phyloP scores from a whole-genome alignment of 73 alveolate genomes.

The Tetrahymena elliotti region DNA sequence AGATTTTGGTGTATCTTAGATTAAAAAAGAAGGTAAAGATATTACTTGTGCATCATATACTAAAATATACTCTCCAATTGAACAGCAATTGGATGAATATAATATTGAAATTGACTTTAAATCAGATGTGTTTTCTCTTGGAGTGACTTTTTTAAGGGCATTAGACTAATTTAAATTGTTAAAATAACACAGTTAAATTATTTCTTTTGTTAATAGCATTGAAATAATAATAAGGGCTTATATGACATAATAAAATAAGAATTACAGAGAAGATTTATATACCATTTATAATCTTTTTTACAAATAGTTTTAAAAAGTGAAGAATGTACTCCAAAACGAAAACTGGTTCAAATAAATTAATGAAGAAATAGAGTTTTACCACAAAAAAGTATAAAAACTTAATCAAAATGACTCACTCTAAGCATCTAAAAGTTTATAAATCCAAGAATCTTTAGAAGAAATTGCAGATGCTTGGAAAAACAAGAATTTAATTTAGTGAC shows the following conservation, averaged over 20 bases:
- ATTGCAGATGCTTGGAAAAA: not conserved
- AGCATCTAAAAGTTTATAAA: too few relatives aligned
- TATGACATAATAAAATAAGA: not conserved
- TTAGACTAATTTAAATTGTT: too few relatives aligned
- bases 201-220: not conserved
- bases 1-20: not conserved
- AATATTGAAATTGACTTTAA: not conserved
- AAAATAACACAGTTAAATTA: not conserved
- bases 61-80: not conserved
- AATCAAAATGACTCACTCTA: not conserved
- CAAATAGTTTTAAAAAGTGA: not conserved
- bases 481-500: not conserved
- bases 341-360: not conserved
- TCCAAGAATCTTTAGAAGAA: not conserved
- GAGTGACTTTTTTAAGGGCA: not conserved
- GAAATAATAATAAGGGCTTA: not conserved
- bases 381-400: too few relatives aligned
- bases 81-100: not conserved
- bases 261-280: not conserved
- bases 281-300: not conserved
- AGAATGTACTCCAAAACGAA: not conserved
- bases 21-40: not conserved
- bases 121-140: not conserved
- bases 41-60: not conserved
- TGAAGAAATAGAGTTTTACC: not conserved